These are phyloP conservation scores for Maudiozyma turicensis DNA, from an alignment of 805 yeast species.

Conservation along the genomic window DNA sequence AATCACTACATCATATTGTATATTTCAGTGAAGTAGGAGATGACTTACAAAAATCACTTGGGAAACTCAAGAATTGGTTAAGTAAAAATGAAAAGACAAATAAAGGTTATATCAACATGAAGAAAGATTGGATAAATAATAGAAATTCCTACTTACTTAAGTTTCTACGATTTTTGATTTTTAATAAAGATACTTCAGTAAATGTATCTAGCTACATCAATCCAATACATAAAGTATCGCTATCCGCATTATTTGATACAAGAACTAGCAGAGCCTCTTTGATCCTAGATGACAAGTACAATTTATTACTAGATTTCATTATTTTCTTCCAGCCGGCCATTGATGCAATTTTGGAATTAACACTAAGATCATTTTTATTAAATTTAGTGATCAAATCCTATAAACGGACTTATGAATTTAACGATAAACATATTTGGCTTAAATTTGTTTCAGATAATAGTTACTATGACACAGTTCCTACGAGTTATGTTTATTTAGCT, in stretches of 20 bases:
- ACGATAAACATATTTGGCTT: conserved; percentile 6
- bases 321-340: conserved; percentile 1
- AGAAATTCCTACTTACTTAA: background rate
- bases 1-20: conserved; percentile 2
- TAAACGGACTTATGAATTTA: conserved; percentile 6
- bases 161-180: conserved; percentile 3
- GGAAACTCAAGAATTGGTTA: background rate
- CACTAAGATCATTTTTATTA: conserved; percentile 2
- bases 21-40: background rate
- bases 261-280: background rate
- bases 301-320: conserved; percentile 9
- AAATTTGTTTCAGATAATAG: background rate
- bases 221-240: conserved; percentile 1
- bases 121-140: background rate
- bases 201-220: background rate
- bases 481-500: background rate
- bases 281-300: conserved; percentile 4
- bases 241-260: conserved; percentile 2
- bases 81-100: background rate
- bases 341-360: background rate
- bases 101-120: conserved; percentile 1
- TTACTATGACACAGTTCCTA: background rate
- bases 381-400: conserved; percentile 6
- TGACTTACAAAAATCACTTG: background rate
- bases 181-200: background rate